Conservation (phyloP, 768 basidiomycete genomes). For the Suillus paluster region DNA sequence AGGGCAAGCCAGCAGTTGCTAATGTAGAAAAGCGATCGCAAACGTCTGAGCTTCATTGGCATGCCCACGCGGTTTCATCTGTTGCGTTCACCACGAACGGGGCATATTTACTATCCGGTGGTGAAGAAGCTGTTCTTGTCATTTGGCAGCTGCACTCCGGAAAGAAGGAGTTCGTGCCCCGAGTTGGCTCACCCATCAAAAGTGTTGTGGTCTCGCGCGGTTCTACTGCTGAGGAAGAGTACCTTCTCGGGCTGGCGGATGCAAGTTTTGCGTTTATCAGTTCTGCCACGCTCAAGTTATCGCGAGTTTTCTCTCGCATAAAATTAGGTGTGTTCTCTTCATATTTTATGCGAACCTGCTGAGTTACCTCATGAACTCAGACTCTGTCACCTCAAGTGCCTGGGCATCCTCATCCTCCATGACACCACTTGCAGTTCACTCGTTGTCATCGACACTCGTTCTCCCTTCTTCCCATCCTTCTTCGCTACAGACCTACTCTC, state of each 20-base stretch:
- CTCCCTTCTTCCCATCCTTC: conserved; percentile 95
- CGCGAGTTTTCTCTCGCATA: conserved; percentile 73
- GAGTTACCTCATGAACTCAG: conserved; percentile 26
- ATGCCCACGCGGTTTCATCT: conserved; percentile 90
- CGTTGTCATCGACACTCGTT: conserved; percentile 72
- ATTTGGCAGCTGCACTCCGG: conserved; percentile 94
- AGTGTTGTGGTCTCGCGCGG: conserved; percentile 63
- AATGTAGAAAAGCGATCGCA: conserved; percentile 81
- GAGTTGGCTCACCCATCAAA: conserved; percentile 86
- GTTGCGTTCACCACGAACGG: conserved; percentile 89
- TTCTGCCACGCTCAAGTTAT: conserved; percentile 71
- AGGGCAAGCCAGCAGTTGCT: conserved; percentile 53
- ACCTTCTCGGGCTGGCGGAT: conserved; percentile 82
- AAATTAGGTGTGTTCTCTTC: conserved; percentile 63
- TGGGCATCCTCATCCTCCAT: conserved; percentile 44
- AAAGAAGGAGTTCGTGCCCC: conserved; percentile 89
- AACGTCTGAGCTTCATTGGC: conserved; percentile 93
- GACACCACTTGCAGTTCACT: conserved; percentile 79
- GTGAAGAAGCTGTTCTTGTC: conserved; percentile 95
- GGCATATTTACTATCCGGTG: conserved; percentile 90
- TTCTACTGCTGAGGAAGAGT: conserved; percentile 75
- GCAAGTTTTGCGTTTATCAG: conserved; percentile 79
- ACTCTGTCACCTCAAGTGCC: conserved; percentile 38
- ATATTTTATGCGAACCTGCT: background rate
- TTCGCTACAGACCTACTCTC: conserved; percentile 91